Evolutionary conservation across 139 green algal genomes (phyloP), one percentile per base, ranked within the genome.

Genomic region (Chlamydomonas sp.): DNA sequence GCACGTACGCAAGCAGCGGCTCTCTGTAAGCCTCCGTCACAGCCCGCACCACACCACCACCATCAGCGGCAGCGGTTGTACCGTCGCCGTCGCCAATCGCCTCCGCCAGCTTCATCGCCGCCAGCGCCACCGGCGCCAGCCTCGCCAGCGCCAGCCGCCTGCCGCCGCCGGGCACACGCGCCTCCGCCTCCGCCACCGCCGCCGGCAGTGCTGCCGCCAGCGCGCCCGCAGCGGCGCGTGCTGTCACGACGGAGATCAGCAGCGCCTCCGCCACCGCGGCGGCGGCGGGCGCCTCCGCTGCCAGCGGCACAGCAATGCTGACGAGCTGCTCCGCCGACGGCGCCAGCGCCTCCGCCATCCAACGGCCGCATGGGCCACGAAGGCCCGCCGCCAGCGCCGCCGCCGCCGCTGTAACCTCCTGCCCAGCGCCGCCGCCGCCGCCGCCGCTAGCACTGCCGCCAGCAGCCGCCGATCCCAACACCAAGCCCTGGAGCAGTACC

Each of bases 1-100:
- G 86, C 6, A 83, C 79, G 66, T 87, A 93, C 2, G 91, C 86
- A 0, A 93, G 78, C 63, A 93, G 79, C 16, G 91, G 66, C 17
- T 61, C 83, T 0, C 81, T 59, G 73, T 83, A 93, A 5, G 64
- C 7, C 8, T 5, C 16, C 0, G 69, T 58, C 16, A 93, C 63
- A 9, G 81, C 20, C 14, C 7, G 17, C 71, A 20, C 71, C 72
- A 14, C 3, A 10, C 69, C 14, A 5, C 5, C 69, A 16, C 14
- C 69, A 76, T 8, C 69, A 57, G 14, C 69, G 15, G 12, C 16
- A 49, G 15, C 69, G 16, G 75, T 14, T 0, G 59, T 49, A 49
- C 20, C 59, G 9, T 16, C 75, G 58, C 57, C 5, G 1, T 12
- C 12, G 67, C 49, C 5, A 16, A 49, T 31, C 73, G 63, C 59